Evolutionary conservation across 768 basidiomycete species (phyloP), one percentile per base, ranked within the genome.

Genomic region (Aureoboletus auriporus): DNA sequence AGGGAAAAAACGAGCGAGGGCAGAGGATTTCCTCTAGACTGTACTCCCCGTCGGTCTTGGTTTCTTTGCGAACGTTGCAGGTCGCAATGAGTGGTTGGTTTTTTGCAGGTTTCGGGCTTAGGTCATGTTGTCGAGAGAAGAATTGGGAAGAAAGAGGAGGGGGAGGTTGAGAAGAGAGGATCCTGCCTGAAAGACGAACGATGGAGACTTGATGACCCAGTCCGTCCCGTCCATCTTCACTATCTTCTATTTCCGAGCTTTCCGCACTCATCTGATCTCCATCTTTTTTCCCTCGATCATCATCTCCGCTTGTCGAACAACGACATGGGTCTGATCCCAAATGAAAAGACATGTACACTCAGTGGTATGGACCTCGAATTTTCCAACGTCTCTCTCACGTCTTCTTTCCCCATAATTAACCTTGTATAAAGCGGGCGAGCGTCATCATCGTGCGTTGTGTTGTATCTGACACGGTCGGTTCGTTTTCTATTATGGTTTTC

Each of bases 1-100:
- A 55, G 89, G 89, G 41, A 89, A 83, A 73, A 93, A 93, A 68
- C 74, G 91, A 40, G 86, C 89, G 40, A 75, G 89, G 55, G 91
- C 91, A 29, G 89, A 92, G 67, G 91, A 93, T 66, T 89, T 89
- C 67, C 69, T 92, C 58, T 90, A 69, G 61, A 42, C 38, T 52
- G 26, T 51, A 43, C 43, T 53, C 39, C 39, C 47, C 50, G 60
- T 67, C 53, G 63, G 59, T 67, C 60, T 53, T 45, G 58, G 59
- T 65, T 63, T 59, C 53, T 64, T 59, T 59, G 55, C 46, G 47
- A 49, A 33, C 46, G 31, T 59, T 52, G 49, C 61, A 59, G 59
- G 57, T 66, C 49, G 59, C 61, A 52, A 59, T 57, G 55, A 62
- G 63, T 60, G 51, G 62, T 30, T 53, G 35, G 62, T 57, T 64